A percentile compares a stretch with the other conserved stretches of the same genome.
phyloP scores from a whole-genome alignment of 768 basidiomycete species.

The Tylopilus balloui region DNA sequence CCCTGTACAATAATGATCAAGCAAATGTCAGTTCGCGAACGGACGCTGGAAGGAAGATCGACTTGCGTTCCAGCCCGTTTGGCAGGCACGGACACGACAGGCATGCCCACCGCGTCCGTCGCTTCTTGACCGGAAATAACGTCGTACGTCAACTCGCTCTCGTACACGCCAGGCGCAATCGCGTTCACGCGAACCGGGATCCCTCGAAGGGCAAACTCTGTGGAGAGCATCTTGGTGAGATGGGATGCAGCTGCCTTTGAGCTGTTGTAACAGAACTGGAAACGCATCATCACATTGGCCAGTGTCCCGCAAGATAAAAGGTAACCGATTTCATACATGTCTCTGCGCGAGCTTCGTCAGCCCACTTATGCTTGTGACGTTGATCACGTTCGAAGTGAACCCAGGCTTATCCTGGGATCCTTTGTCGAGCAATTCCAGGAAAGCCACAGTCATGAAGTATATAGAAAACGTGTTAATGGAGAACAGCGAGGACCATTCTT shows the following conservation, averaged over 20 bases:
- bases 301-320: not conserved
- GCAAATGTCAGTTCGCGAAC: not conserved
- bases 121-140: conserved; percentile 42
- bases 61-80: conserved; percentile 64
- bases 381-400: conserved; percentile 65
- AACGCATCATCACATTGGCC: not conserved
- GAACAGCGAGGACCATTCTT: conserved; percentile 60
- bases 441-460: conserved; percentile 73
- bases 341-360: conserved; percentile 65
- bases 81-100: conserved; percentile 58
- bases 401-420: conserved; percentile 57
- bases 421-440: conserved; percentile 69
- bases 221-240: conserved; percentile 71
- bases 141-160: conserved; percentile 69
- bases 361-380: conserved; percentile 77
- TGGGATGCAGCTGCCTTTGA: conserved; percentile 75
- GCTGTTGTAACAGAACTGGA: conserved; percentile 77
- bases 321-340: conserved; percentile 50
- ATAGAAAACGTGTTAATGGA: conserved; percentile 69
- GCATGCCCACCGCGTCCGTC: conserved; percentile 53
- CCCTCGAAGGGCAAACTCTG: conserved; percentile 66
- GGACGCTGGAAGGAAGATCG: not conserved
- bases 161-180: conserved; percentile 72
- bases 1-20: conserved; percentile 36
- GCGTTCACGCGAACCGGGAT: conserved; percentile 70